Base-by-base conservation (phyloP, 225 moss, liverwort and hornwort species). In the Straminergon stramineum region DNA sequence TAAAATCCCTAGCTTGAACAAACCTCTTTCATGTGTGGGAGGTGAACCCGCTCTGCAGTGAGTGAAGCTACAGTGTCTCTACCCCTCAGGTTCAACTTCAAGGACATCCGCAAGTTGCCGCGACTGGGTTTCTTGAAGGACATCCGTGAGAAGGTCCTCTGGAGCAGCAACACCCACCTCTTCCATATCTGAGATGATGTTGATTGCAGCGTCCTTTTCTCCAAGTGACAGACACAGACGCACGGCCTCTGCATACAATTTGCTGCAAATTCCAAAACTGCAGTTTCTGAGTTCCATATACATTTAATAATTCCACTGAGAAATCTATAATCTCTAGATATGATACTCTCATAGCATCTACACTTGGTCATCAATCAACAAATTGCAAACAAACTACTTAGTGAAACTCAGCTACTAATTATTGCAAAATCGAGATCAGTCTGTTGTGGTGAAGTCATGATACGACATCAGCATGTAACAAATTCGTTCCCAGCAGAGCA, bases 101-200 rank as follows among this genome's bases (percentile, higher is more conserved):
- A 92, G 91, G 58, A 95, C 81, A 85, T 95, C 92, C 58, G 93
- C 88, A 61, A 95, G 88, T 86, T 92, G 89, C 81, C n/a, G 84
- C 57, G 81, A 84, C 77, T 92, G 90, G 31, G 93, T 86, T 91
- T 91, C 87, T 89, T 91, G 48, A 62, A 95, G 94, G 63, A 98
- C 89, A 64, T 95, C 94, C 37, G 94, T 92, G 55, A 96, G 94
- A 84, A 97, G 93, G 76, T 94, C 96, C 86, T 89, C 89, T 66
- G 96, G 92, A 81, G 96, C 97, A 88, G 91, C 82, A 39, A 99
- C 92, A 28, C 99, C 97, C 75, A 96, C 89, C 87, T 94, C 94
- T 92, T 97, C 97, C 99, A 97, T 99, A 75, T 95, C 92, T 81
- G 96, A 89, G 52, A 96, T 96, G 71, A 96, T 93, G 43, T 93